Evolutionary conservation across 179 eudicot species (phyloP).

Genomic region (Spergularia azorica): DNA sequence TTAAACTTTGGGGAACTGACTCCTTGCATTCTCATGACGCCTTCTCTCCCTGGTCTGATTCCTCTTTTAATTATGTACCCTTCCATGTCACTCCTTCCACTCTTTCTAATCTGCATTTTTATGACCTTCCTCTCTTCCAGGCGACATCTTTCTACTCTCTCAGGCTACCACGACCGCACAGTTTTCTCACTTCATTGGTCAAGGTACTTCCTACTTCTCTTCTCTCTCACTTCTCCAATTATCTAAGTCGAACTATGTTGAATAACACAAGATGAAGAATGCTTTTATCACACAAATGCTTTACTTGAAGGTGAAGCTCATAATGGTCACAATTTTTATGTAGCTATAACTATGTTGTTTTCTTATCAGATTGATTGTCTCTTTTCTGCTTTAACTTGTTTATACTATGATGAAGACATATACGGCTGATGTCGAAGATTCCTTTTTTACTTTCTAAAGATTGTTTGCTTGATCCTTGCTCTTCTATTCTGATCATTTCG

Average conservation of each 20-base stretch:
- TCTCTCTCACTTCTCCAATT: not conserved
- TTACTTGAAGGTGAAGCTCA: not conserved
- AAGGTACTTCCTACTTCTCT: conserved; percentile 40
- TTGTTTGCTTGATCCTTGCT: not conserved
- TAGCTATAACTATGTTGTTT: too few relatives aligned
- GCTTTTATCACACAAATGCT: not conserved
- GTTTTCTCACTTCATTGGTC: conserved; percentile 92
- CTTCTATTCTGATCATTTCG: not conserved
- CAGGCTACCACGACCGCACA: conserved; percentile 94
- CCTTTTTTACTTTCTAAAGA: not conserved
- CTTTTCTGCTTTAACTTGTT: too few relatives aligned
- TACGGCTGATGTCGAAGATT: not conserved
- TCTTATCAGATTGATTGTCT: too few relatives aligned
- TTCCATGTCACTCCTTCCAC: too few relatives aligned
- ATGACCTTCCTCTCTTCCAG: conserved; percentile 34
- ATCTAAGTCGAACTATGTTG: not conserved
- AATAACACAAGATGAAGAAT: not conserved
- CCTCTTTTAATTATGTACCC: conserved; percentile 9
- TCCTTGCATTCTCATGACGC: conserved; percentile 49
- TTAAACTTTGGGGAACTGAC: conserved; percentile 84
- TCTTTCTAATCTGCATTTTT: too few relatives aligned
- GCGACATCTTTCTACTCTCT: conserved; percentile 79
- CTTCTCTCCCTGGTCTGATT: conserved; percentile 72
- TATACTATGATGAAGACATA: too few relatives aligned
- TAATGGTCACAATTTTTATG: not conserved